Percentiles rank a stretch among this genome's conserved stretches.
phyloP scores from a whole-genome alignment of 2,329 filamentous ascomycete species.

The Colletotrichum echinochloae region DNA sequence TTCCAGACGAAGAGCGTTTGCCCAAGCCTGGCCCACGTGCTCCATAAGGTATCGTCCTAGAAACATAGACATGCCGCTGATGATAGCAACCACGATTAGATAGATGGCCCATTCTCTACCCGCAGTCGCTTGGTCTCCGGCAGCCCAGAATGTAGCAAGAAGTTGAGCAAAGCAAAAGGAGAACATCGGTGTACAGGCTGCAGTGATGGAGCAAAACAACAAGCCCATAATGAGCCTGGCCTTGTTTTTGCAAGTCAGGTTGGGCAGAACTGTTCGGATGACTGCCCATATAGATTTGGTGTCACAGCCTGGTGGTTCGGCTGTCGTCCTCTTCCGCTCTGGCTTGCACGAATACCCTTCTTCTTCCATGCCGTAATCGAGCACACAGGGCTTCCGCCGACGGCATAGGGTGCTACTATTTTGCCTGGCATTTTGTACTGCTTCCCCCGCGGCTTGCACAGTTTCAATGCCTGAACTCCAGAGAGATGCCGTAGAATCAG shows the following conservation, averaged over 20 bases:
- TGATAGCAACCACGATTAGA: conserved; percentile 75
- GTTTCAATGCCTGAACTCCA: neutral
- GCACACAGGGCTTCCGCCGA: neutral
- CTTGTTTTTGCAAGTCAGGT: conserved; percentile 64
- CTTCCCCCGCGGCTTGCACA: neutral
- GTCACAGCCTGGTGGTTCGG: neutral
- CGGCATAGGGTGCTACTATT: neutral
- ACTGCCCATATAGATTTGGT: conserved; percentile 53
- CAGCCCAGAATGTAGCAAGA: conserved; percentile 75
- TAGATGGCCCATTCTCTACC: conserved; percentile 76
- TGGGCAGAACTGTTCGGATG: conserved; percentile 77
- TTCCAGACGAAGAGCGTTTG: conserved; percentile 75
- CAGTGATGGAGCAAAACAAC: conserved; percentile 71
- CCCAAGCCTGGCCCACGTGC: conserved; percentile 78
- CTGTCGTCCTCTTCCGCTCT: neutral
- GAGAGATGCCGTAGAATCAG: too few relatives aligned
- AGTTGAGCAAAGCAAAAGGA: conserved; percentile 77
- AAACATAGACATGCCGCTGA: conserved; percentile 75
- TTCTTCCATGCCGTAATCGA: neutral
- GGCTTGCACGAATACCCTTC: neutral
- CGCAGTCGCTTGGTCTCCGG: conserved; percentile 57
- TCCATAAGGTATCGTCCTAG: conserved; percentile 79
- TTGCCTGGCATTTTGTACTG: neutral
- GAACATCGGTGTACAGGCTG: conserved; percentile 78
- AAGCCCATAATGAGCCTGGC: conserved; percentile 70